phyloP scores from a whole-genome alignment of 1,139 yeast species.

The Hyphopichia khmerensis region DNA sequence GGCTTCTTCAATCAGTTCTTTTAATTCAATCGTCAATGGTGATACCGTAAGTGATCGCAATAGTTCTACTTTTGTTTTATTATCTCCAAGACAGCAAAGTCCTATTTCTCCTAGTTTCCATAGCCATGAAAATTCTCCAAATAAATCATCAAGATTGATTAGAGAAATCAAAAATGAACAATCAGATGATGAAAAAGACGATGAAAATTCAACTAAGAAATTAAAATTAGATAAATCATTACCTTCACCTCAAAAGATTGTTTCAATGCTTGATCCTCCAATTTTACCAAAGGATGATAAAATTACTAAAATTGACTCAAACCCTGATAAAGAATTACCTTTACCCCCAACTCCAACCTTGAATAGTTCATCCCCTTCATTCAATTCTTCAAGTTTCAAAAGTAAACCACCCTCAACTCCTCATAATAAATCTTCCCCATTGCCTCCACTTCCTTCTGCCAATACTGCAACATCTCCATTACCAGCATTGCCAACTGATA shows the following conservation, averaged over 20 bases:
- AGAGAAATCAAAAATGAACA: not conserved
- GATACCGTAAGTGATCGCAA: conserved; percentile 1
- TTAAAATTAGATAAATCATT: not conserved
- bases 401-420: not conserved
- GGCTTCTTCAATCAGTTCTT: conserved; percentile 25
- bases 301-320: not conserved
- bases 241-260: conserved; percentile 1
- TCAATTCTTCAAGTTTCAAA: not conserved
- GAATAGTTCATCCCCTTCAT: not conserved
- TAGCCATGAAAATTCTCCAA: not conserved
- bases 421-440: not conserved
- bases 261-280: conserved; percentile 3
- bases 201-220: not conserved
- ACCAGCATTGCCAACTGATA: not conserved
- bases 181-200: not conserved
- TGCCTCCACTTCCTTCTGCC: not conserved
- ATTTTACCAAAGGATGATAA: not conserved
- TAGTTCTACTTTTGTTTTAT: conserved; percentile 2
- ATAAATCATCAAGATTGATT: not conserved
- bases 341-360: conserved; percentile 1
- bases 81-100: conserved; percentile 1
- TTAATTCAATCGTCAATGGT: conserved; percentile 15
- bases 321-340: not conserved
- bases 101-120: conserved; percentile 1
- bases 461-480: not conserved